Conservation (phyloP, 345 rosid species). For the Ricinus communis region DNA sequence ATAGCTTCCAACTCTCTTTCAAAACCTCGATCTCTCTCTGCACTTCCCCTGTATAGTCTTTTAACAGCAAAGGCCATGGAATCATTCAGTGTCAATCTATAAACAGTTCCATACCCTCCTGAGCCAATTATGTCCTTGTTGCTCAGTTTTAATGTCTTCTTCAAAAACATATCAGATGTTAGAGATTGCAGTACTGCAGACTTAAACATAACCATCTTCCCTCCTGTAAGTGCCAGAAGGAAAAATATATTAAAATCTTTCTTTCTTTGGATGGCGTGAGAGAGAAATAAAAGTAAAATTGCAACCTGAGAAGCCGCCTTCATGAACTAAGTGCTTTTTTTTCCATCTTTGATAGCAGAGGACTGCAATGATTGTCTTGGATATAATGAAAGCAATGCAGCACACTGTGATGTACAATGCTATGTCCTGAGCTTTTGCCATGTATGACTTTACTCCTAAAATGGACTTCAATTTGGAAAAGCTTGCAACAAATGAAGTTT, state of each 20-base stretch:
- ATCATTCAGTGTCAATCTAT: slow-evolving; percentile 52
- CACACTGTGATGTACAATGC: slow-evolving; percentile 63
- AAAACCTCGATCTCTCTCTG: slow-evolving; percentile 72
- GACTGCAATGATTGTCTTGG: slow-evolving; percentile 61
- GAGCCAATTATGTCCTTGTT: slow-evolving; percentile 78
- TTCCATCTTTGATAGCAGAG: slow-evolving; percentile 72
- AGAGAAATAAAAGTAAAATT: neutral
- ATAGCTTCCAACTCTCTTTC: slow-evolving; percentile 76
- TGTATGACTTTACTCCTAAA: slow-evolving; percentile 1
- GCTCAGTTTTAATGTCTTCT: slow-evolving; percentile 59
- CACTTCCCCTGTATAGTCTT: slow-evolving; percentile 59
- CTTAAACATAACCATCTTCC: slow-evolving; percentile 77
- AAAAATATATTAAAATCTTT: neutral
- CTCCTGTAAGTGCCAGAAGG: slow-evolving; percentile 42
- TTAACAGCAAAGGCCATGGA: slow-evolving; percentile 72
- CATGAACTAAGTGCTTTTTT: slow-evolving; percentile 39
- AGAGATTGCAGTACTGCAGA: slow-evolving; percentile 55
- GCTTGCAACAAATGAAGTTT: too few species aligned
- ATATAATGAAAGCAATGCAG: slow-evolving; percentile 54
- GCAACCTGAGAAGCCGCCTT: slow-evolving; percentile 56
- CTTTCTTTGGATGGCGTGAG: neutral
- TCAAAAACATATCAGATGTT: slow-evolving; percentile 48
- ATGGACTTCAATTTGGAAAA: too few species aligned
- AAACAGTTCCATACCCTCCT: slow-evolving; percentile 82
- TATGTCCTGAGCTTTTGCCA: slow-evolving; percentile 48